phyloP scores from a whole-genome alignment of 257 asterid genomes.

The Jasminum sambac region DNA sequence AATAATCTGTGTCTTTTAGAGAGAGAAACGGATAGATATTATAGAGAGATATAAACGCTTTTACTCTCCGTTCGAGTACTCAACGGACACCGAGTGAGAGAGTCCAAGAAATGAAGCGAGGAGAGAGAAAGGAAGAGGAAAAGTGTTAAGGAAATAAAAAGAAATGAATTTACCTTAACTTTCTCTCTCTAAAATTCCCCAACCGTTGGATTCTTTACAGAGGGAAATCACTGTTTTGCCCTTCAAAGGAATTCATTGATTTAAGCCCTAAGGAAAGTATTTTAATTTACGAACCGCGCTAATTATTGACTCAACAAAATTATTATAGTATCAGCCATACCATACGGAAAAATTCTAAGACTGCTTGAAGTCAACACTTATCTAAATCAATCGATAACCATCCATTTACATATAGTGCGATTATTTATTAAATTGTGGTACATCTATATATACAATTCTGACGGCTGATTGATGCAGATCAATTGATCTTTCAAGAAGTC shows the following conservation, averaged over 20 bases:
- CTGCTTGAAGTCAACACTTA: too few species aligned
- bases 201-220: conserved; percentile 42
- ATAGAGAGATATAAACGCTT: background rate
- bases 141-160: conserved; percentile 18
- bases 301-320: background rate
- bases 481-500: too few species aligned
- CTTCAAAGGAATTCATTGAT: background rate
- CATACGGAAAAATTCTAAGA: too few species aligned
- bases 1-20: background rate
- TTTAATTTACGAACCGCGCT: background rate
- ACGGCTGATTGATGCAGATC: too few species aligned
- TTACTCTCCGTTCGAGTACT: background rate
- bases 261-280: background rate
- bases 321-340: too few species aligned
- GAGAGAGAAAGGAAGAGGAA: conserved; percentile 20
- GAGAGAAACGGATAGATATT: background rate
- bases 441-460: too few species aligned
- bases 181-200: conserved; percentile 28
- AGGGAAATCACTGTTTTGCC: conserved; percentile 35
- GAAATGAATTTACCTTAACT: background rate
- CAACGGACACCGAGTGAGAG: conserved; percentile 14
- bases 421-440: too few species aligned
- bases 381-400: too few species aligned
- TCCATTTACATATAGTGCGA: too few species aligned
- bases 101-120: background rate